Evolutionary conservation across 805 yeast genomes (phyloP), one percentile per base, ranked within the genome.

Genomic region (Barnettozyma californica): DNA sequence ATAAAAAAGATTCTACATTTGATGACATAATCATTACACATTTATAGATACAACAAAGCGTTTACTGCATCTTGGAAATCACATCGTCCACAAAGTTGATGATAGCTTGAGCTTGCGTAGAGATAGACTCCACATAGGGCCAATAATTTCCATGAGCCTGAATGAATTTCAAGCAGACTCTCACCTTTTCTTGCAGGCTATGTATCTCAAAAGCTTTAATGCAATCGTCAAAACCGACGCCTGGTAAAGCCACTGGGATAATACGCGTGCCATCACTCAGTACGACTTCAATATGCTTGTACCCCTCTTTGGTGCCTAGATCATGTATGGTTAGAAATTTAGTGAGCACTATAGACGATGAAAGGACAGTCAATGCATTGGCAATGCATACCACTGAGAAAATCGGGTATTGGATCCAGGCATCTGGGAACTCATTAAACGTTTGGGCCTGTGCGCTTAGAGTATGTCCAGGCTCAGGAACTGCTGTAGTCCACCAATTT

Each of bases 331-430:
- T 26, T 9, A 64, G 43, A 29, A 52, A 46, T 45, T 55, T 59
- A 0, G 64, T 48, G 16, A 65, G 46, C 1, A 63, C 49, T 18
- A 63, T 47, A 19, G 64, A 53, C 0, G 74, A 69, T 11, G 66
- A 59, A 2, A 69, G 27, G 1, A 69, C 52, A 1, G 71, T 65
- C 27, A 68, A 47, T 1, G 67, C 58, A 41, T 65, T 60, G 20
- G 64, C 61, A 9, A 63, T 60, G 2, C 62, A 57, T 19, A 55
- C 60, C 5, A 63, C 52, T 7, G 64, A 50, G 50, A 67, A 63
- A 18, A 61, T 44, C 3, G 75, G 73, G 44, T 64, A 68, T 53
- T 70, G 75, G 26, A 65, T 48, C 76, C 76, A 71, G 1, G 64
- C 65, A 50, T 70, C 74, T n/a, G 71, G 70, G 43, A 49, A 55